Evolutionary conservation across 2,329 filamentous ascomycete genomes (phyloP).

Genomic region (Neopestalotiopsis rosae): DNA sequence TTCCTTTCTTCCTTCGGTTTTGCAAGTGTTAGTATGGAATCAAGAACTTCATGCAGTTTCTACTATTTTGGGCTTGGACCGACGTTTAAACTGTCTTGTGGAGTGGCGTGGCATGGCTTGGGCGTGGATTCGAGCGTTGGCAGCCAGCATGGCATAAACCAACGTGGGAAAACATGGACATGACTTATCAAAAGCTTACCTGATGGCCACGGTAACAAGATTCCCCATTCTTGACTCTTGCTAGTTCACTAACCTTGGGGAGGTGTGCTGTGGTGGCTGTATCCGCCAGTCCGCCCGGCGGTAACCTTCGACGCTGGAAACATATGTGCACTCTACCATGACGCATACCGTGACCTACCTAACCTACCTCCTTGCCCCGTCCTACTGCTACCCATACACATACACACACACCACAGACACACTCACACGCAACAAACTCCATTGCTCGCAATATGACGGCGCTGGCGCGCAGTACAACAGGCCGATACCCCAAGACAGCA

Average conservation of each 20-base stretch:
- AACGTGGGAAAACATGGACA: no score
- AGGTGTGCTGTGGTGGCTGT: background rate
- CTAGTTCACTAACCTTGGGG: background rate
- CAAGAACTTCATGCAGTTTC: no score
- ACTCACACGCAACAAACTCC: background rate
- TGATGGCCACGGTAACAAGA: no score
- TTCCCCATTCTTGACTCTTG: no score
- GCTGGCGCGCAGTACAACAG: background rate
- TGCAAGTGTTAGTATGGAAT: background rate
- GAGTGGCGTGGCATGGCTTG: background rate
- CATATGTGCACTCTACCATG: background rate
- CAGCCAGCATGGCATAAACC: background rate
- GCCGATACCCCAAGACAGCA: constrained; percentile 7
- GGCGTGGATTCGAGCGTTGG: background rate
- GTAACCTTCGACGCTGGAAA: background rate
- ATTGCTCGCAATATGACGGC: background rate
- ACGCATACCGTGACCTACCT: background rate
- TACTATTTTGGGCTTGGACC: no score
- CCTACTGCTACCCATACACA: background rate
- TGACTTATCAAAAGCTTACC: no score
- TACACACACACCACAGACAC: background rate
- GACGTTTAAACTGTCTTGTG: background rate
- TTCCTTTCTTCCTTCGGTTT: background rate
- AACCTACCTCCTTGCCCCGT: background rate
- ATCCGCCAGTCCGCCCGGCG: background rate